Base-by-base conservation (phyloP, 116 monocot genomes). In the Phalaenopsis hybrid region DNA sequence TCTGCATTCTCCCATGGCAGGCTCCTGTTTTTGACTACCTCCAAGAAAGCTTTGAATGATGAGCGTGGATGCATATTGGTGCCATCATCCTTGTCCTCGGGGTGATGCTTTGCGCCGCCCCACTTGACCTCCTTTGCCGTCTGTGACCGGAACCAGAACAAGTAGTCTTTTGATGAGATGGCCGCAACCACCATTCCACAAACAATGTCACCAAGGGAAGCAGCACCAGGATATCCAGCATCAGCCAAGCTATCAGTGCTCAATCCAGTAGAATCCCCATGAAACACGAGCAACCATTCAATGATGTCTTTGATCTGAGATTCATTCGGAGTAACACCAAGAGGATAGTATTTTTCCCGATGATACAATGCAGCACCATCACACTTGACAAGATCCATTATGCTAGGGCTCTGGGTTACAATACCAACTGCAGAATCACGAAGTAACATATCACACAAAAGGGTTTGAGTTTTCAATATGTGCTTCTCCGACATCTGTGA, bases 81-180 rank as follows among this genome's bases (percentile, higher is more conserved):
- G 17, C 90, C 90, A 79, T 94, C 94, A 51, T 96, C 96, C 85
- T 89, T 92, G 77, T 94, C 94, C 75, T 91, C 92, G 0, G 92
- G 93, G 78, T 93, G 93, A 70, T 96, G 96, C 81, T 93, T 96
- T 10, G 96, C 96, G 1, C 96, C 96, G 21, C 96, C 94, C 96
- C 96, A 96, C 76, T 94, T 96, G 70, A 94, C 89, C 84, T 96
- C 96, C 76, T 92, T 94, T 1, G 91, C 94, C 9, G 92, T 91
- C 84, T 96, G 92, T 0, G 94, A 96, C 50, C 96, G 79, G 55
- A 96, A 96, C 96, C 96, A 96, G 57, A 96, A 96, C 79, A 94
- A 85, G 79, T 88, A 94, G 51, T 94, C 94, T 21, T 45, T 80
- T 11, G 84, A 65, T 4, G 92, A 89, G 74, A 94, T 94, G 25